phyloP scores from a whole-genome alignment of 73 alveolate species.

The Tetrahymena malaccensis region DNA sequence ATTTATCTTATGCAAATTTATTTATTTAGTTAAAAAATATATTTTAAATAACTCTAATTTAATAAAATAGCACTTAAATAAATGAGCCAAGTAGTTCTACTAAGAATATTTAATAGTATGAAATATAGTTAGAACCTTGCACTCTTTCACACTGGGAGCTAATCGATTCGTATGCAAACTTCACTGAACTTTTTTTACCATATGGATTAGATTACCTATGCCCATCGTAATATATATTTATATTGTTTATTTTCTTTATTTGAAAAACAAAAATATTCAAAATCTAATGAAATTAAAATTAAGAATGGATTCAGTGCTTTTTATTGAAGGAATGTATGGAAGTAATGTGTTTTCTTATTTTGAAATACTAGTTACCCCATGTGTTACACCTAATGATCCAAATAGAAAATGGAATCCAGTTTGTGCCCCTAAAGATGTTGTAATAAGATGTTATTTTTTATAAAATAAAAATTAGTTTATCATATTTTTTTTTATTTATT shows the following conservation, averaged over 20 bases:
- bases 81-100: neutral
- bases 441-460: neutral
- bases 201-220: neutral
- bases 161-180: neutral
- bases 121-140: neutral
- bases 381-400: neutral
- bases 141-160: neutral
- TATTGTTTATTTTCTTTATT: no score
- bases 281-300: no score
- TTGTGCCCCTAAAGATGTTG: neutral
- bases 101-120: neutral
- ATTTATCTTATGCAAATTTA: no score
- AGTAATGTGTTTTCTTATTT: neutral
- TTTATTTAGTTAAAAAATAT: no score
- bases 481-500: no score
- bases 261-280: no score
- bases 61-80: neutral
- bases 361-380: neutral
- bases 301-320: neutral
- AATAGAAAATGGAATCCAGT: neutral
- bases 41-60: neutral
- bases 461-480: no score
- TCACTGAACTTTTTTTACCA: neutral
- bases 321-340: neutral
- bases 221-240: neutral